These are phyloP conservation scores for Sporisorium scitamineum DNA, from an alignment of 1,284 basidiomycete genomes.

Conservation along the genomic window DNA sequence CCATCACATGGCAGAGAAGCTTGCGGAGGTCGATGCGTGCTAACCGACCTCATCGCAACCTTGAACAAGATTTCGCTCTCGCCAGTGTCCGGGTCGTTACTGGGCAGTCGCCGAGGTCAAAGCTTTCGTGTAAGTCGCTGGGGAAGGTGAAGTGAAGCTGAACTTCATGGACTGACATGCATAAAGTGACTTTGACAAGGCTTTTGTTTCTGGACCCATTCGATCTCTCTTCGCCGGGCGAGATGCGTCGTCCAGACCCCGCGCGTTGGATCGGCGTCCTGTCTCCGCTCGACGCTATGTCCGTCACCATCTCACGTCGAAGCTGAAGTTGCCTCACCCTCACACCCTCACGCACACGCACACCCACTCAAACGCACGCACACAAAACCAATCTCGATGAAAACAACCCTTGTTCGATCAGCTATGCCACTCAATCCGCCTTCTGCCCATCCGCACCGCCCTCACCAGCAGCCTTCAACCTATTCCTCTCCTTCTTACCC, in stretches of 20 bases:
- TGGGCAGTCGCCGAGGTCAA: constrained; percentile 40
- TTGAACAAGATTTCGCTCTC: too few species aligned
- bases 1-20: not conserved
- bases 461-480: constrained; percentile 42
- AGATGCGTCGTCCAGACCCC: constrained; percentile 18
- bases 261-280: constrained; percentile 22
- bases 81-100: constrained; percentile 24
- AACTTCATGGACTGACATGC: not conserved
- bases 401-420: too few species aligned
- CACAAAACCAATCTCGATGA: too few species aligned
- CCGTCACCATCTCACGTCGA: constrained; percentile 10
- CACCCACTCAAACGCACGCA: not conserved
- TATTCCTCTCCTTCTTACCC: constrained; percentile 60
- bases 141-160: too few species aligned
- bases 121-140: constrained; percentile 6
- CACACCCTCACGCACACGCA: constrained; percentile 2
- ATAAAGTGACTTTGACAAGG: not conserved
- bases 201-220: constrained; percentile 26
- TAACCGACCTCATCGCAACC: too few species aligned
- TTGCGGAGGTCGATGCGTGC: not conserved
- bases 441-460: constrained; percentile 3
- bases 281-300: constrained; percentile 10
- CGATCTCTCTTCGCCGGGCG: constrained; percentile 3
- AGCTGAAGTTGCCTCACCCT: not conserved
- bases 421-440: not conserved